phyloP scores from a whole-genome alignment of 2,329 filamentous ascomycete genomes.

The Xylaria sp. region DNA sequence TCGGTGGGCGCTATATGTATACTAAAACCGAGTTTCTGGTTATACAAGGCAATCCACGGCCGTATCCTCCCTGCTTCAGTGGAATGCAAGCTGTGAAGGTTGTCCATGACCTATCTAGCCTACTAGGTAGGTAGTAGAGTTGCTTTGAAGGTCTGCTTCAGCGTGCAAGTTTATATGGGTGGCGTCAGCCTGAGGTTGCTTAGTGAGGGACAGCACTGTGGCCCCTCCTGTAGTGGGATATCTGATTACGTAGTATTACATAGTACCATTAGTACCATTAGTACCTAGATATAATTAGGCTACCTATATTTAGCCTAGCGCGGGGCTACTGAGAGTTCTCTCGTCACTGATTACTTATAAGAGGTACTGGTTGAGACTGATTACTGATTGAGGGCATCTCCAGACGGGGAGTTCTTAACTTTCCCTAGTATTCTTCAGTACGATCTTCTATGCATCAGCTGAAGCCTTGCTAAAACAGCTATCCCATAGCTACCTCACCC shows the following conservation, averaged over 20 bases:
- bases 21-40: background rate
- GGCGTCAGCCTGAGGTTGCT: conserved; percentile 25
- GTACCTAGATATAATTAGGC: background rate
- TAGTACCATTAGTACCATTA: too few relatives aligned
- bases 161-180: background rate
- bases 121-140: background rate
- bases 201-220: conserved; percentile 26
- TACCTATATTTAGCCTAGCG: conserved; percentile 13
- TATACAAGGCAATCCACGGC: background rate
- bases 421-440: too few relatives aligned
- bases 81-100: background rate
- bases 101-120: background rate
- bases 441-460: background rate
- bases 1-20: background rate
- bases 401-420: background rate
- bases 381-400: background rate
- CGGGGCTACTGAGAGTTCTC: background rate
- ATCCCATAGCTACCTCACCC: background rate
- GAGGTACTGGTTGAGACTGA: too few relatives aligned
- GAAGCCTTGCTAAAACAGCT: background rate
- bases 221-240: conserved; percentile 17
- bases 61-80: background rate
- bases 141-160: background rate
- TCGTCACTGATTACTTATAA: conserved; percentile 6
- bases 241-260: background rate